These are phyloP conservation scores for Leccinum aurantiacum DNA, from an alignment of 768 basidiomycete genomes.

Conservation along the genomic window DNA sequence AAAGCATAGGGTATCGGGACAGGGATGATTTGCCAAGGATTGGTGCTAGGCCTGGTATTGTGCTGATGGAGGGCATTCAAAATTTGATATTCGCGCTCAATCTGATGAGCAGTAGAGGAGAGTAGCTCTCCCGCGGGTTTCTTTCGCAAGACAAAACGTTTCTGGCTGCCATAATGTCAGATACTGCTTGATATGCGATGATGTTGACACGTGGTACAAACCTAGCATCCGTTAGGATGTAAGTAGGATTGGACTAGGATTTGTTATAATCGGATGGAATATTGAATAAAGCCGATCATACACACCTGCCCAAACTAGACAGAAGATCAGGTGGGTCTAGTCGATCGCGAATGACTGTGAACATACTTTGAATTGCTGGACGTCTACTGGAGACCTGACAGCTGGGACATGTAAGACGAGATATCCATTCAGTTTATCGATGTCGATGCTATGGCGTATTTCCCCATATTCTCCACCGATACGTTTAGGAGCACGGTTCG, in stretches of 20 bases:
- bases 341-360: background rate
- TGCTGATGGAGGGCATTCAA: conserved; percentile 74
- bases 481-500: conserved; percentile 36
- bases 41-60: conserved; percentile 56
- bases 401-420: conserved; percentile 54
- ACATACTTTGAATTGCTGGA: conserved; percentile 92
- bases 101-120: conserved; percentile 89
- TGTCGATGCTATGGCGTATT: conserved; percentile 68
- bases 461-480: conserved; percentile 77
- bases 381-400: conserved; percentile 62
- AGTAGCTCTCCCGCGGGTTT: conserved; percentile 88
- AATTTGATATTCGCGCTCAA: conserved; percentile 90
- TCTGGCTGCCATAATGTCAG: conserved; percentile 37
- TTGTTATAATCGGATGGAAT: conserved; percentile 3
- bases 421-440: conserved; percentile 63
- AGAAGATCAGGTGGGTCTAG: conserved; percentile 3
- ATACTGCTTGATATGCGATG: conserved; percentile 4
- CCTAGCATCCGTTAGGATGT: conserved; percentile 82
- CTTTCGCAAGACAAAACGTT: conserved; percentile 83
- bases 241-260: conserved; percentile 89
- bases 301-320: conserved; percentile 83
- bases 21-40: conserved; percentile 59
- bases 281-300: background rate
- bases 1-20: conserved; percentile 82
- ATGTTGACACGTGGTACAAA: conserved; percentile 33